phyloP scores from a whole-genome alignment of 768 basidiomycete genomes.

The Rubroboletus satanas region DNA sequence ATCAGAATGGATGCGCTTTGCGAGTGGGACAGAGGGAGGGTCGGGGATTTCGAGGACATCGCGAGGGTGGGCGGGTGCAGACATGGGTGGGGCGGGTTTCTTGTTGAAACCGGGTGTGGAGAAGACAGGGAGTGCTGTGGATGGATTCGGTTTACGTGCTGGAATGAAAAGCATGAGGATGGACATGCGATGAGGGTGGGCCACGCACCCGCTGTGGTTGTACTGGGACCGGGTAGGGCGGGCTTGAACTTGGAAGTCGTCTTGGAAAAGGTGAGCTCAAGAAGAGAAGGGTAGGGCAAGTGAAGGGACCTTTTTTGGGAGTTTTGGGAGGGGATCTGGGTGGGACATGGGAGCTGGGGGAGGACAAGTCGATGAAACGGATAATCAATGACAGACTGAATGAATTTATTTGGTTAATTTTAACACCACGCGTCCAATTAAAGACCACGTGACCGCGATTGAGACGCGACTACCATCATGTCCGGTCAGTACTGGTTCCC shows the following conservation, averaged over 20 bases:
- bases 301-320: constrained; percentile 9
- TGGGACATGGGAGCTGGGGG: constrained; percentile 5
- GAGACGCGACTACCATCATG: constrained; percentile 13
- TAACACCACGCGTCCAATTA: constrained; percentile 8
- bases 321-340: neutral
- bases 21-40: constrained; percentile 10
- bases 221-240: constrained; percentile 19
- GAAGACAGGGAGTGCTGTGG: constrained; percentile 35
- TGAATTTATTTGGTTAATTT: no score
- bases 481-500: constrained; percentile 55
- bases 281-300: no score
- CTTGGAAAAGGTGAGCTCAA: neutral
- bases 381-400: neutral
- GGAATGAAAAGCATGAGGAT: constrained; percentile 6
- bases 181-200: neutral
- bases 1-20: constrained; percentile 33
- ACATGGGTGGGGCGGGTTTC: constrained; percentile 5
- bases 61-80: constrained; percentile 2
- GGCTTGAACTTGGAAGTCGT: constrained; percentile 46
- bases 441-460: constrained; percentile 29
- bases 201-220: constrained; percentile 11
- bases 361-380: constrained; percentile 5
- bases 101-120: constrained; percentile 45
- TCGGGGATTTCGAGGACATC: constrained; percentile 17
- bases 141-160: constrained; percentile 25